Conservation (phyloP, 441 rosid species). For the Dalechampia spathulata region DNA sequence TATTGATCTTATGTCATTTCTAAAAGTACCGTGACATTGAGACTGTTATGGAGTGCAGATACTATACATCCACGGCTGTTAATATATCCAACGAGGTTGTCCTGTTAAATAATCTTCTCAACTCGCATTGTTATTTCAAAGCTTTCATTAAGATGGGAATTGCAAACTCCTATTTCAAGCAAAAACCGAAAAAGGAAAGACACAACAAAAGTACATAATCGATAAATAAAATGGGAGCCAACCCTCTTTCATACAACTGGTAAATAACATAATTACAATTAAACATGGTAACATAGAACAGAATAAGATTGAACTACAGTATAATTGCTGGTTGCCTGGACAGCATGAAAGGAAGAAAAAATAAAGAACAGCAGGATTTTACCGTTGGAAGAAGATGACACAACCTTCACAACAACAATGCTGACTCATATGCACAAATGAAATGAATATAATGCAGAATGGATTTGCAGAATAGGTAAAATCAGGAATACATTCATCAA, state of each 20-base stretch:
- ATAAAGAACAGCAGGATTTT: neutral
- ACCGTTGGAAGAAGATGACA: constrained; percentile 21
- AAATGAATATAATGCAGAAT: constrained; percentile 39
- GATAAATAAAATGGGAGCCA: too few relatives aligned
- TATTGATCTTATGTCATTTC: neutral
- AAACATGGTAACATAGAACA: neutral
- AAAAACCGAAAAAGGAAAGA: too few relatives aligned
- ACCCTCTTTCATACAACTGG: neutral
- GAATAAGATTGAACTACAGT: neutral
- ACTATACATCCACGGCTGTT: neutral
- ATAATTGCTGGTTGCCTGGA: constrained; percentile 11
- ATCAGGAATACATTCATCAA: constrained; percentile 24
- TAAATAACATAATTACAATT: neutral
- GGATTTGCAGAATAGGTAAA: constrained; percentile 26
- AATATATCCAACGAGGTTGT: neutral
- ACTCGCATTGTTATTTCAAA: too few relatives aligned
- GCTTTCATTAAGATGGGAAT: too few relatives aligned
- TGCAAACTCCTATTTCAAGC: too few relatives aligned
- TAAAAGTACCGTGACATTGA: constrained; percentile 5
- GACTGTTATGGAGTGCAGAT: neutral
- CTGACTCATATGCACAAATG: constrained; percentile 44
- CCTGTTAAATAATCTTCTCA: neutral
- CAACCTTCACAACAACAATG: constrained; percentile 29
- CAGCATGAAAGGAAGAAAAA: neutral
- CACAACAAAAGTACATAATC: too few relatives aligned